Evolutionary conservation across 192 early-diverging fungal genomes (phyloP).

Genomic region (Coemansia sp.): DNA sequence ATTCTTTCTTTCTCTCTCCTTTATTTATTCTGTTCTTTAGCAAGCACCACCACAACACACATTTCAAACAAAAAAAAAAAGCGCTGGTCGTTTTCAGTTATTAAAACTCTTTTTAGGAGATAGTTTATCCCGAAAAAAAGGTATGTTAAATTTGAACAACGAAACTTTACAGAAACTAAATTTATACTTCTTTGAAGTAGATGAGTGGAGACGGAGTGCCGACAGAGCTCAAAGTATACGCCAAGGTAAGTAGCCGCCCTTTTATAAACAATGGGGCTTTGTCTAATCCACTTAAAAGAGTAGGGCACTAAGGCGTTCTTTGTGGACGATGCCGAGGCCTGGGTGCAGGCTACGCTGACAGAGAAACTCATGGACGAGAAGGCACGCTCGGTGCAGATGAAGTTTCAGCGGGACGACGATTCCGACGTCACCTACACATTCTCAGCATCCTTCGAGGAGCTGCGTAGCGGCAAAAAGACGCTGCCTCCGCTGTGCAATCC

Average conservation of each 20-base stretch:
- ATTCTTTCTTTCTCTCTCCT: no score
- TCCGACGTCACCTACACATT: slow-evolving; percentile 35
- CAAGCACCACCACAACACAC: no score
- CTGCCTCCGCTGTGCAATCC: slow-evolving; percentile 94
- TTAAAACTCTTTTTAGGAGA: not conserved
- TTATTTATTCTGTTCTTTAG: no score
- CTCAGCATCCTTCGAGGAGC: slow-evolving; percentile 40
- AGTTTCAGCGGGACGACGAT: slow-evolving; percentile 24
- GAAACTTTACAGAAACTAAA: no score
- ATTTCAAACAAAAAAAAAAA: no score
- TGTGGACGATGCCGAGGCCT: slow-evolving; percentile 35
- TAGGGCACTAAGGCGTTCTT: slow-evolving; percentile 44
- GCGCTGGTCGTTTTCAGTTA: no score
- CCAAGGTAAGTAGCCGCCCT: slow-evolving; percentile 25
- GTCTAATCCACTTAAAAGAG: not conserved
- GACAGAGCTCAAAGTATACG: slow-evolving; percentile 43
- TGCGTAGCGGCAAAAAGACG: slow-evolving; percentile 29
- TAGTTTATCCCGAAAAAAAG: no score
- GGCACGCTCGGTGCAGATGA: slow-evolving; percentile 25
- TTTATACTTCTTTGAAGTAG: no score
- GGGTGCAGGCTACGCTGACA: slow-evolving; percentile 40
- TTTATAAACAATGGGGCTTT: not conserved
- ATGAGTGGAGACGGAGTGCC: slow-evolving; percentile 18
- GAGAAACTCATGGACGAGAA: slow-evolving; percentile 33
- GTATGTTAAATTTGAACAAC: no score